Base-by-base conservation (phyloP, 257 asterid species). In the Fraxinus anomala region DNA sequence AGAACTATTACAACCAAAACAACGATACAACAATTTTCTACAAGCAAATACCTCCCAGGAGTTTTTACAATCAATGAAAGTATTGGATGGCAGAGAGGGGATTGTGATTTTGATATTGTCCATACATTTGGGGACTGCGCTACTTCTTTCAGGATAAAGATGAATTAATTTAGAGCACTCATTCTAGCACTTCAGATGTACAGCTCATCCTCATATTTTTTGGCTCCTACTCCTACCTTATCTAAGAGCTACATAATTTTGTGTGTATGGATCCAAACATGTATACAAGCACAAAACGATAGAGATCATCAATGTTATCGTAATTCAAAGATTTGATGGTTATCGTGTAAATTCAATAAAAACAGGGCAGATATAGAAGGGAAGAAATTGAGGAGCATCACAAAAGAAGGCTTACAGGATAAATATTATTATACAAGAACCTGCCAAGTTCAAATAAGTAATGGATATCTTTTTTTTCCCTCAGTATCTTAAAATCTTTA, bases 351-450 rank as follows among this genome's bases (percentile, higher is more conserved):
- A 28, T 14, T 65, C 56, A 76, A 71, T 3, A 39, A 63, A 14
- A n/a, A 19, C 6, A 37, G 51, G 16, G 51, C 30, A 24, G 5
- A 56, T 26, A 63, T n/a, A 30, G 26, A 40, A 51, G 19, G 49
- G 51, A 49, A 79, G 10, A 28, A 73, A 36, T 70, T 40, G 23
- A 6, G 8, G 47, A 68, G 26, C 66, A 80, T 37, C 70, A 34
- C 2, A 5, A 61, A 75, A 19, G 23, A 56, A 74, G 73, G 3
- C 51, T 68, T 33, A 71, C 37, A n/a, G 17, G 70, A 40, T 74
- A 30, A 61, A 54, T 47, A 70, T 19, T 7, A 30, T 31, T 1
- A 16, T 56, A 77, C 19, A 47, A 9, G 59, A 33, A 75, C 39
- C 56, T 2, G 40, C 24, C 51, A 42, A 42, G 36, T 28, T 23